Evolutionary conservation across 805 yeast species (phyloP).

Genomic region (Yarrowia yakushimensis): DNA sequence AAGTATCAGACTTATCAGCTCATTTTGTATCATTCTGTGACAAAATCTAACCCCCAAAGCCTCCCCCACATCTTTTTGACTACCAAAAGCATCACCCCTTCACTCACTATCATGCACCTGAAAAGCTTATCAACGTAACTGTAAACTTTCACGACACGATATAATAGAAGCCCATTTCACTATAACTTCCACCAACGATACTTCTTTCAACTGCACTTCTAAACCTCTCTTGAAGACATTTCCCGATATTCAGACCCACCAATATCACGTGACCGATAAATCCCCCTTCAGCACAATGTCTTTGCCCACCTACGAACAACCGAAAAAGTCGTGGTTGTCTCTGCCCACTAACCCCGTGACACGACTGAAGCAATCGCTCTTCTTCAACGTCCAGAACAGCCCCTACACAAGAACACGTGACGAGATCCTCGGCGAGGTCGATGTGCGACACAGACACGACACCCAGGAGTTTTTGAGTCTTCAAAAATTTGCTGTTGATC

Average conservation of each 20-base stretch:
- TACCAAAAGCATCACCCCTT: not conserved
- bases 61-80: not conserved
- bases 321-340: conserved; percentile 6
- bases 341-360: conserved; percentile 6
- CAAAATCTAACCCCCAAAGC: too few relatives aligned
- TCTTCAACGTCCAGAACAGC: not conserved
- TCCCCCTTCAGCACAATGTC: too few relatives aligned
- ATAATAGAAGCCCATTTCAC: not conserved
- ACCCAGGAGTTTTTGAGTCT: not conserved
- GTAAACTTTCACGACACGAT: not conserved
- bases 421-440: not conserved
- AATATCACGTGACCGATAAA: too few relatives aligned
- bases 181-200: too few relatives aligned
- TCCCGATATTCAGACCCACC: too few relatives aligned
- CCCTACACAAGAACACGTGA: not conserved
- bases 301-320: not conserved
- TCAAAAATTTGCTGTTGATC: not conserved
- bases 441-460: conserved; percentile 7
- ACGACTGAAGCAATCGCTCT: conserved; percentile 1
- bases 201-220: not conserved
- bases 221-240: too few relatives aligned
- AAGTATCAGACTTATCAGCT: too few relatives aligned
- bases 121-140: not conserved
- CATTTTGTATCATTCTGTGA: too few relatives aligned
- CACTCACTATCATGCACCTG: not conserved